Base-by-base conservation (phyloP, 352 stramenopile species). In the Globisporangium iwayamae region DNA sequence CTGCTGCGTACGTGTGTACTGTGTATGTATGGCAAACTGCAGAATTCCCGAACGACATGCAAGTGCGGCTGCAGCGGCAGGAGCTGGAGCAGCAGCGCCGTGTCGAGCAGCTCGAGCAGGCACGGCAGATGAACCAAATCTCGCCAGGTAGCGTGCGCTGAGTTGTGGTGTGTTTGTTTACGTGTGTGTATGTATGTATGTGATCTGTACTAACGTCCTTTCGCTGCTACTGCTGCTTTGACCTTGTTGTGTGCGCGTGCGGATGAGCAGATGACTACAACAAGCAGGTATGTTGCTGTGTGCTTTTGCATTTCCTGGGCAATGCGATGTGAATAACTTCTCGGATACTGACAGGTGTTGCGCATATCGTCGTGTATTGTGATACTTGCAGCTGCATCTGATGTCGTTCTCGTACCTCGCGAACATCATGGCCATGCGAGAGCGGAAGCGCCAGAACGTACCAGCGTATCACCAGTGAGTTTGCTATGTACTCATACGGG, bases 371-470 rank as follows among this genome's bases (percentile, higher is more conserved):
- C 7, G 3, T 46, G 39, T 50, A 11, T 34, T 18, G 18, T 59
- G 45, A 22, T 22, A 3, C 25, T 10, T 57, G n/a, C 45, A 83
- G 75, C 39, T 81, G 16, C 75, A 84, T n/a, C 45, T 84, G 20
- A 75, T 70, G 56, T 81, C 75, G 30, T 84, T 84, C 53, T 75
- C 75, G 55, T 84, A 78, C 52, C 63, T 84, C 11, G 75, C 75
- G 7, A 84, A 81, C 64, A 74, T 84, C 56, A 79, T 84, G 68
- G 75, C 75, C n/a, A 69, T 75, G 28, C 71, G 75, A 46, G 73
- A 79, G 60, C 73, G 72, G 32, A 78, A 81, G 56, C 65, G 71
- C 25, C 62, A 68, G 55, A 74, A 64, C 28, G 60, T 45, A 66
- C 57, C 63, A 11, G 45, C 63, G 4, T 65, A 71, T 25, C 65